Base-by-base conservation (phyloP, 2,329 filamentous ascomycete species). In the Sphaerulina vaccinii region DNA sequence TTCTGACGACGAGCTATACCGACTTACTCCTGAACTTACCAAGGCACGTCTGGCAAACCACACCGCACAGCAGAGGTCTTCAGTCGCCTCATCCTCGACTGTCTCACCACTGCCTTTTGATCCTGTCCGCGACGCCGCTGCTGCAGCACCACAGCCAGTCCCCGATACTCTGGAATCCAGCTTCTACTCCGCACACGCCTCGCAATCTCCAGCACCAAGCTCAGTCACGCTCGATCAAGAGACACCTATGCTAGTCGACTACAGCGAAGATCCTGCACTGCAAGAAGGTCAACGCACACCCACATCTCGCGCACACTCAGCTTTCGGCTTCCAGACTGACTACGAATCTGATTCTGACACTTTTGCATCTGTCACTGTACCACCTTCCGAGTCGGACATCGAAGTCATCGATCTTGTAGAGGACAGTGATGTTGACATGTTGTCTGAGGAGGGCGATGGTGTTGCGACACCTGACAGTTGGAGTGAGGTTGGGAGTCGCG, bases 401-500 rank as follows among this genome's bases (percentile, higher is more conserved):
- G 66, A 67, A 44, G 61, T 65, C 13, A 49, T 64, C 4, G 67
- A 67, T 55, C 45, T 68, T 1, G 51, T 57, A 3, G 65, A 67
- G 5, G 65, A 69, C 29, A 68, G 63, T 37, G 68, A 70, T 46
- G 59, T 65, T 6, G 67, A 68, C 41, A 62, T 69, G 54, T 55
- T 69, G 8, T 67, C 65, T 10, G 65, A 67, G 39, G 66, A 66
- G 33, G 62, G 63, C n/a, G 62, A 65, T 43, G 68, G 68, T 19
- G 59, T 70, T 36, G 55, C 55, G 18, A 71, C 69, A 13, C 69
- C 69, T 1, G 63, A 67, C 36, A 68, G 65, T 48, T 71, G 69
- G 69, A 68, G 64, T 1, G 68, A 71, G 36, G 63, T 71, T n/a
- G 68, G 67, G 1, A 67, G 64, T 46, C 53, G 65, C 13, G 68